These are phyloP conservation scores for Circinella minor DNA, from an alignment of 371 early-diverging fungal genomes.

Conservation along the genomic window DNA sequence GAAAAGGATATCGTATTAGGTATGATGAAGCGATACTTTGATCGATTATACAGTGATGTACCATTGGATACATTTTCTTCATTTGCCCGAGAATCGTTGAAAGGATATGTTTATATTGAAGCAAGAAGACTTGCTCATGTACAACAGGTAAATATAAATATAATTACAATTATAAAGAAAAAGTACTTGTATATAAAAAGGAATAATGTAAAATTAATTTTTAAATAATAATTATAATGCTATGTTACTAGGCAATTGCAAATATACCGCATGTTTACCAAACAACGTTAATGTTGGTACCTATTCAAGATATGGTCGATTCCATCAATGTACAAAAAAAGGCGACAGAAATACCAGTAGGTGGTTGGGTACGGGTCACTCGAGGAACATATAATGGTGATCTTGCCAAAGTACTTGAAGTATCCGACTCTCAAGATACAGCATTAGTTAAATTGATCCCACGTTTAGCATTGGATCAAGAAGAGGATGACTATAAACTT, in stretches of 20 bases:
- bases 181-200: too few relatives aligned
- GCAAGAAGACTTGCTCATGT: constrained; percentile 88
- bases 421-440: constrained; percentile 79
- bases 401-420: constrained; percentile 87
- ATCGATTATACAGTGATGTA: constrained; percentile 61
- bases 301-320: constrained; percentile 95
- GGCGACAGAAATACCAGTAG: constrained; percentile 72
- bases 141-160: constrained; percentile 49
- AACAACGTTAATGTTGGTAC: constrained; percentile 85
- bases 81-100: constrained; percentile 87
- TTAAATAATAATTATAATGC: too few relatives aligned
- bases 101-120: constrained; percentile 98
- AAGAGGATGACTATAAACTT: constrained; percentile 18
- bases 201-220: too few relatives aligned
- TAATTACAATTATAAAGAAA: too few relatives aligned
- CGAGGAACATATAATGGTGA: constrained; percentile 97
- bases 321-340: constrained; percentile 82
- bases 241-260: constrained; percentile 55
- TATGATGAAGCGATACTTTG: constrained; percentile 81
- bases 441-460: constrained; percentile 91
- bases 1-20: constrained; percentile 88
- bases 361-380: constrained; percentile 92
- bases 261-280: constrained; percentile 78
- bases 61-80: constrained; percentile 80
- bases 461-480: constrained; percentile 70